phyloP scores from a whole-genome alignment of 352 stramenopile genomes.

The Globisporangium echinulatum region DNA sequence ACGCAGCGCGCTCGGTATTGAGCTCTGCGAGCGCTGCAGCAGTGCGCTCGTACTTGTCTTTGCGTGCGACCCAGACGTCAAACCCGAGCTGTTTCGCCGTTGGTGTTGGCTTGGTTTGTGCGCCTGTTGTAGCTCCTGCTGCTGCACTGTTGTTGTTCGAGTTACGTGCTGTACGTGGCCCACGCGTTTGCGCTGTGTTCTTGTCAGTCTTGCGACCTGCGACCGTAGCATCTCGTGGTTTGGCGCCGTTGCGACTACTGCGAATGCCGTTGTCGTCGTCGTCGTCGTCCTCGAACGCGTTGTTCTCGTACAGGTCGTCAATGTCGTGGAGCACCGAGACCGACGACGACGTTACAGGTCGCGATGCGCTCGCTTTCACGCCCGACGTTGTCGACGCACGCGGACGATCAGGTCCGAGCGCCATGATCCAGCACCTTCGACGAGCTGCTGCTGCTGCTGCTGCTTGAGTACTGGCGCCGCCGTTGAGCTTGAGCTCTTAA shows the following conservation, averaged over 20 bases:
- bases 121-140: neutral
- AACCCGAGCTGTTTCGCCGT: slow-evolving; percentile 46
- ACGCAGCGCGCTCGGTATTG: slow-evolving; percentile 48
- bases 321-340: slow-evolving; percentile 45
- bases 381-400: neutral
- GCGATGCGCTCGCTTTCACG: neutral
- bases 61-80: slow-evolving; percentile 76
- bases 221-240: neutral
- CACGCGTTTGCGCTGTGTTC: too few species aligned
- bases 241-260: slow-evolving; percentile 9
- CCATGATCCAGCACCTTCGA: slow-evolving; percentile 13
- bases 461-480: too few species aligned
- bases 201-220: too few species aligned
- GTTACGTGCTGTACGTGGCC: neutral
- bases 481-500: too few species aligned
- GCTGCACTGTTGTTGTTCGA: neutral
- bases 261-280: slow-evolving; percentile 9
- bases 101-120: neutral
- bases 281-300: slow-evolving; percentile 53
- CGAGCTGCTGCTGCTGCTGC: slow-evolving; percentile 4
- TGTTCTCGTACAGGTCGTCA: slow-evolving; percentile 76
- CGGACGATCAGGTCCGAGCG: slow-evolving; percentile 11
- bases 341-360: slow-evolving; percentile 19
- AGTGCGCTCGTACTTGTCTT: slow-evolving; percentile 85
- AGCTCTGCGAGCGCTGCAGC: slow-evolving; percentile 51